Base-by-base conservation (phyloP, 495 filamentous ascomycete species). In the Penicillium robsamsonii region DNA sequence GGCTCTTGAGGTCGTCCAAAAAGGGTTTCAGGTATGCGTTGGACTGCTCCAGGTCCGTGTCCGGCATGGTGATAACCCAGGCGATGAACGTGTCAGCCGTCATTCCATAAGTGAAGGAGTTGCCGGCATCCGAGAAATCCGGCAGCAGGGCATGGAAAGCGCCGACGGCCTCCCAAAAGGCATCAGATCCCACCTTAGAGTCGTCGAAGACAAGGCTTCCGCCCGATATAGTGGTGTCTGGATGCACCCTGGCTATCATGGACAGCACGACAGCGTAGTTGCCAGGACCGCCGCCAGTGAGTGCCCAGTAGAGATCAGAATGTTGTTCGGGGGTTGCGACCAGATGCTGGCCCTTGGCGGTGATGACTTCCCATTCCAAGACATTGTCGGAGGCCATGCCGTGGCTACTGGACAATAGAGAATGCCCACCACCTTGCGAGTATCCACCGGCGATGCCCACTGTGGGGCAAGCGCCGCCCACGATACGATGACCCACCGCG, bases 171-270 rank as follows among this genome's bases (percentile, higher is more conserved):
- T 46, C 12, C 11, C 17, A 46, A 10, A 46, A 46, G 22, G 11
- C 18, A 17, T 42, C n/a, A 42, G 13, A 42, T n/a, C 15, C n/a
- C n/a, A 18, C 18, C n/a, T 6, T n/a, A n/a, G n/a, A n/a, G n/a
- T 44, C 18, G 41, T 44, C 6, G 22, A 44, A 44, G 3, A 9
- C 41, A 44, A 24, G n/a, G 18, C 22, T 44, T 4, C 4, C 1
- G 6, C 41, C 41, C 1, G 41, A 44, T 12, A 44, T 12, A 44
- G 18, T 5, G 18, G 18, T 44, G 8, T 24, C 41, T 24, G 18
- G 41, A 44, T 44, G 41, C 7, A 24, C 41, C 41, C 12, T 44
- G 7, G 41, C 20, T 6, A 85, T 44, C 41, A 44, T 44, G 12
- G 41, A 44, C 17, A 20, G 9, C 8, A 1, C 47, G 4, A 50